phyloP scores from a whole-genome alignment of 1,139 yeast species.

The Debaryomycetaceae sp. region DNA sequence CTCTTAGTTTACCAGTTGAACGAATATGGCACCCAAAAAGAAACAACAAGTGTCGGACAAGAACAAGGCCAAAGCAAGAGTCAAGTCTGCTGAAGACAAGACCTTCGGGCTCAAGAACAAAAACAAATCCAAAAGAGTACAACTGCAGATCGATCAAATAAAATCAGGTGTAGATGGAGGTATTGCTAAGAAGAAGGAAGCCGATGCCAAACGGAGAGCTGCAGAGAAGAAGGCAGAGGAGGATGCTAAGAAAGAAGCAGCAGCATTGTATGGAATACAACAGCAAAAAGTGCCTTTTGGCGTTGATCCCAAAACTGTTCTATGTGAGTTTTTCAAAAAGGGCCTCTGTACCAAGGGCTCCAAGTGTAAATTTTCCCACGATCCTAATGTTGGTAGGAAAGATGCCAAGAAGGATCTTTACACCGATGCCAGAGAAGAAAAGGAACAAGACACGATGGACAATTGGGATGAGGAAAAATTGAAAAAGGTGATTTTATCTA shows the following conservation, averaged over 20 bases:
- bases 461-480: constrained; percentile 96
- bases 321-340: constrained; percentile 87
- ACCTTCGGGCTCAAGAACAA: constrained; percentile 94
- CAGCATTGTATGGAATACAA: constrained; percentile 68
- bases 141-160: constrained; percentile 77
- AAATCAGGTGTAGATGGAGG: constrained; percentile 60
- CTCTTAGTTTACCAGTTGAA: background rate
- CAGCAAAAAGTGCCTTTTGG: constrained; percentile 93
- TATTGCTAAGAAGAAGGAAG: constrained; percentile 68
- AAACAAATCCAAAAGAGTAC: constrained; percentile 90
- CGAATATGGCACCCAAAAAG: constrained; percentile 74
- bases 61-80: constrained; percentile 67
- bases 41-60: constrained; percentile 53
- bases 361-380: constrained; percentile 94
- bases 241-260: constrained; percentile 82
- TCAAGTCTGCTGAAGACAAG: constrained; percentile 75
- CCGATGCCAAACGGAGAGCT: constrained; percentile 66
- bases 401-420: constrained; percentile 89
- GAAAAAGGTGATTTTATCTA: constrained; percentile 78
- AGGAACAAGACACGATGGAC: constrained; percentile 89
- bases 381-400: constrained; percentile 79
- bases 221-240: constrained; percentile 93
- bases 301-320: constrained; percentile 91
- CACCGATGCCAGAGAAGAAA: constrained; percentile 76
- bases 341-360: constrained; percentile 87